Evolutionary conservation across 805 yeast species (phyloP).

Genomic region (Zygotorulaspora florentina): DNA sequence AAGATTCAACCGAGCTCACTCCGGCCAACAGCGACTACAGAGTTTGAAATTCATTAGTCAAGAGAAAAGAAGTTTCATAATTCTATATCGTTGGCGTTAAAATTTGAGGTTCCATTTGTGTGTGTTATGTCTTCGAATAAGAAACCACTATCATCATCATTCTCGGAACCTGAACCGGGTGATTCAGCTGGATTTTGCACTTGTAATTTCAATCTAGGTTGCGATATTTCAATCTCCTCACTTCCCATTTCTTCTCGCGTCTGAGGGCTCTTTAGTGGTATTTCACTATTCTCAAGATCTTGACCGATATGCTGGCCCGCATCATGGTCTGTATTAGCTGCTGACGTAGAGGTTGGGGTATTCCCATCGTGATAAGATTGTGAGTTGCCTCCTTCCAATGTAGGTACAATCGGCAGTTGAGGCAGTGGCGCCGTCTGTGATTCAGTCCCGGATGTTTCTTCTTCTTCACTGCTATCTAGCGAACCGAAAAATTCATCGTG

Average conservation of each 20-base stretch:
- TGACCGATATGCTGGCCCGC: not conserved
- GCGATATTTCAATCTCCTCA: not conserved
- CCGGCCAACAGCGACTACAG: no score
- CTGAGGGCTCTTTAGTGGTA: not conserved
- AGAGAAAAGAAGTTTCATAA: no score
- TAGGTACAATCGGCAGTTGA: no score
- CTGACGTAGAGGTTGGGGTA: not conserved
- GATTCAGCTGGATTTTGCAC: not conserved
- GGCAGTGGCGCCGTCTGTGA: not conserved
- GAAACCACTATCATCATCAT: conserved; percentile 1
- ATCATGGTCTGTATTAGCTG: not conserved
- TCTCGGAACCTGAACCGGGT: not conserved
- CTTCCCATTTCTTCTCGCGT: not conserved
- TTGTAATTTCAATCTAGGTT: not conserved
- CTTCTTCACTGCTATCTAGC: conserved; percentile 32
- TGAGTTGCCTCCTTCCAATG: not conserved
- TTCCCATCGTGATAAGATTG: no score
- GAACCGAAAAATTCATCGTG: conserved; percentile 35
- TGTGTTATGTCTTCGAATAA: not conserved
- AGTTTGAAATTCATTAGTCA: no score
- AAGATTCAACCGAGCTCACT: no score
- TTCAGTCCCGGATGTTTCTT: conserved; percentile 15
- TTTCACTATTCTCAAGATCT: not conserved
- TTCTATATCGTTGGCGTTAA: not conserved
- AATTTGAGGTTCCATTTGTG: not conserved